phyloP scores from a whole-genome alignment of 345 rosid genomes.

The Barbarea vulgaris region DNA sequence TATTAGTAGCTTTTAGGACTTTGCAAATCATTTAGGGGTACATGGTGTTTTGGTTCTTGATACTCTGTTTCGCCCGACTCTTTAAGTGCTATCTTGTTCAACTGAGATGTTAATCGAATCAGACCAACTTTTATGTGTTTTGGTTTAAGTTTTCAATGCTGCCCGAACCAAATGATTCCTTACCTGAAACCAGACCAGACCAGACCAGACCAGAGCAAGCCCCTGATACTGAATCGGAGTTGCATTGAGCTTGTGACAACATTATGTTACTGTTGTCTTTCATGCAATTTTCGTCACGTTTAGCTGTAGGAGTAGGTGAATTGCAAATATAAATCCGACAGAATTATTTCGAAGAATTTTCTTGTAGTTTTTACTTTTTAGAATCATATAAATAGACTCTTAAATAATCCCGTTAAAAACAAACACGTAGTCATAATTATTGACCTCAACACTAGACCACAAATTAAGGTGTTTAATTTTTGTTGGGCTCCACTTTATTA shows the following conservation, averaged over 20 bases:
- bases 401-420: neutral
- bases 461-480: neutral
- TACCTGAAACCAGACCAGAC: neutral
- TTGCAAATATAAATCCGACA: neutral
- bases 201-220: too few relatives aligned
- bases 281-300: neutral
- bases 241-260: neutral
- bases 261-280: too few relatives aligned
- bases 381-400: neutral
- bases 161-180: neutral
- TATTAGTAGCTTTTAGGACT: constrained; percentile 33
- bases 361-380: too few relatives aligned
- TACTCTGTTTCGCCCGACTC: neutral
- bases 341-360: neutral
- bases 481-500: neutral
- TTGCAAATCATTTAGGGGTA: constrained; percentile 20
- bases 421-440: neutral
- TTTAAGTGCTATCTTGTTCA: constrained; percentile 12
- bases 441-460: neutral
- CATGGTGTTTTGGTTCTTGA: constrained; percentile 17
- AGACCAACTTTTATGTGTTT: neutral
- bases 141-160: constrained; percentile 1
- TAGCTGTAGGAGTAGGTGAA: neutral
- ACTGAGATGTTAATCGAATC: constrained; percentile 9
- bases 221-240: neutral